A percentile compares a stretch with the other conserved stretches of the same genome.
Evolutionary conservation across 2,329 filamentous ascomycete genomes (phyloP).

Genomic region (Aspergillus sp.): DNA sequence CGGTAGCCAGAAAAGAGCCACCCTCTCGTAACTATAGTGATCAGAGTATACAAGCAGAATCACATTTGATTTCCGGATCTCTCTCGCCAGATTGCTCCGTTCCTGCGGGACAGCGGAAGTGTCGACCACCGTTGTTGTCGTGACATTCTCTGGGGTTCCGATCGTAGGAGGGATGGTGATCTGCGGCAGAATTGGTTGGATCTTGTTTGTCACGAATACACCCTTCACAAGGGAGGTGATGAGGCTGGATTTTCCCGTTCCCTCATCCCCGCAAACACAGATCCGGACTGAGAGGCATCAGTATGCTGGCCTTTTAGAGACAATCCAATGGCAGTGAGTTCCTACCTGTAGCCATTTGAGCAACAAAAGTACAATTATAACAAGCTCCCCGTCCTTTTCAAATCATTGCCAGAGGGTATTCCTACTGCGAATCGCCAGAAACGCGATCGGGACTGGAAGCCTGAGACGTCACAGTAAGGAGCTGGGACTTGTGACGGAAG

Average conservation of each 20-base stretch:
- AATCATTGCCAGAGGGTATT: slow-evolving; percentile 12
- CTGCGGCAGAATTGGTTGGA: slow-evolving; percentile 88
- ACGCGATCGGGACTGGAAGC: background rate
- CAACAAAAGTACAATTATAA: background rate
- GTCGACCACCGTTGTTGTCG: slow-evolving; percentile 88
- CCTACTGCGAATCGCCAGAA: background rate
- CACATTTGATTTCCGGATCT: slow-evolving; percentile 95
- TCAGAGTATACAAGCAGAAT: slow-evolving; percentile 97
- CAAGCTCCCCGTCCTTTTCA: slow-evolving; percentile 7
- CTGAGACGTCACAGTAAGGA: background rate
- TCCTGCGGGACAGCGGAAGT: slow-evolving; percentile 95
- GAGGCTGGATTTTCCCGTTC: slow-evolving; percentile 88
- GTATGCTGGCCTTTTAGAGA: background rate
- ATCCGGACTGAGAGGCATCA: slow-evolving; percentile 66
- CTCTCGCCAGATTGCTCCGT: slow-evolving; percentile 82
- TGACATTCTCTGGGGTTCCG: slow-evolving; percentile 93
- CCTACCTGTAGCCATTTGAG: slow-evolving; percentile 27
- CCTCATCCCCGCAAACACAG: slow-evolving; percentile 94
- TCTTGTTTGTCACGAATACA: slow-evolving; percentile 92
- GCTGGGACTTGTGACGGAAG: background rate
- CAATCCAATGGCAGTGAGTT: background rate
- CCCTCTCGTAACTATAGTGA: slow-evolving; percentile 97
- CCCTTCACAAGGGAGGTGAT: slow-evolving; percentile 97
- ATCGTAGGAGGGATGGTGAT: slow-evolving; percentile 93
- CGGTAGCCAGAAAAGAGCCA: slow-evolving; percentile 97